Conservation (phyloP, 2,329 filamentous ascomycete species). For the Pestalotiopsis sp. region DNA sequence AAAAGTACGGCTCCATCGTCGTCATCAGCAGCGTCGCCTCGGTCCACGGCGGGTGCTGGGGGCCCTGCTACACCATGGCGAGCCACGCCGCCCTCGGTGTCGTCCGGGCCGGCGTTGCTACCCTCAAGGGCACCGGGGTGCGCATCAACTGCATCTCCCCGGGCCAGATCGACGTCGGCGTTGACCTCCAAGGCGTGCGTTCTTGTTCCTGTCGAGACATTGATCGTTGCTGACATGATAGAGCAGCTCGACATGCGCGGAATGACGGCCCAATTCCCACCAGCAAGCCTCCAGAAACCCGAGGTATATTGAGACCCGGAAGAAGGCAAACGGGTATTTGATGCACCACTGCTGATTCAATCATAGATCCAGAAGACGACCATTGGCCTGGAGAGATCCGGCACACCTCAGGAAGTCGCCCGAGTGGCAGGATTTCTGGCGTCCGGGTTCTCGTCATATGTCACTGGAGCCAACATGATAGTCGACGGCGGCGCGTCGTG, state of each 20-base stretch:
- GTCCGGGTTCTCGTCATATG: conserved; percentile 63
- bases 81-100: conserved; percentile 64
- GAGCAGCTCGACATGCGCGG: conserved; percentile 49
- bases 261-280: conserved; percentile 57
- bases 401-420: conserved; percentile 59
- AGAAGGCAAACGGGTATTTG: too few species aligned
- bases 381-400: conserved; percentile 61
- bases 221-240: background rate
- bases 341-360: background rate
- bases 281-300: conserved; percentile 52
- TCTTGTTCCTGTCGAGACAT: background rate
- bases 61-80: conserved; percentile 62
- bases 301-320: conserved; percentile 31
- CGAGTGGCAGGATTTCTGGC: conserved; percentile 64
- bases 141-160: conserved; percentile 57
- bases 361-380: conserved; percentile 45
- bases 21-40: conserved; percentile 62
- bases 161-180: conserved; percentile 42
- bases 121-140: conserved; percentile 60
- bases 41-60: conserved; percentile 61
- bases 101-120: conserved; percentile 58
- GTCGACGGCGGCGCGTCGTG: conserved; percentile 61
- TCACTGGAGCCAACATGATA: conserved; percentile 63
- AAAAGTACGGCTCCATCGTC: conserved; percentile 63
- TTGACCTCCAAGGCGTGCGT: conserved; percentile 44